Percentiles rank a stretch among this genome's conserved stretches.
Conservation (phyloP, 2,329 filamentous ascomycete species). For the Penicillium hesseltinei region DNA sequence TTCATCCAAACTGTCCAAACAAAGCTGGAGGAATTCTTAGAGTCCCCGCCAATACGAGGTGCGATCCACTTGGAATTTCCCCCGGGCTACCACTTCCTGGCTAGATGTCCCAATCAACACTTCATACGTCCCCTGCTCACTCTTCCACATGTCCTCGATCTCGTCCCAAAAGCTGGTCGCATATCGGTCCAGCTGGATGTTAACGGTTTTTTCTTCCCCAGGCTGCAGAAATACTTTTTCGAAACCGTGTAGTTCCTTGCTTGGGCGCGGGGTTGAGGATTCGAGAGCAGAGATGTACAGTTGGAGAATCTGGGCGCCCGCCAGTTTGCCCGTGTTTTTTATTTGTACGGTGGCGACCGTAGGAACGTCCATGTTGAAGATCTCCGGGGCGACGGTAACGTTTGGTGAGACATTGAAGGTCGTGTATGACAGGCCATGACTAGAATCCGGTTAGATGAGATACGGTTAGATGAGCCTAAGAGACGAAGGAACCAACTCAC, state of each 20-base stretch:
- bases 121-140: constrained; percentile 39
- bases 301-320: constrained; percentile 54
- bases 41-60: constrained; percentile 28
- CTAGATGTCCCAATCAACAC: constrained; percentile 39
- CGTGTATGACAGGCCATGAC: constrained; percentile 74
- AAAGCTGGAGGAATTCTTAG: not conserved
- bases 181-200: constrained; percentile 34
- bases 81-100: constrained; percentile 21
- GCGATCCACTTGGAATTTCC: constrained; percentile 18
- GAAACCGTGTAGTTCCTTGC: constrained; percentile 48
- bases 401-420: constrained; percentile 57
- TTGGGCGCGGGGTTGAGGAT: constrained; percentile 35
- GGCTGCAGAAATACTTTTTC: constrained; percentile 42
- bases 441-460: not conserved
- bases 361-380: constrained; percentile 44
- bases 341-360: constrained; percentile 46
- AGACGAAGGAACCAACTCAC: constrained; percentile 11
- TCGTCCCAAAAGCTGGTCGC: constrained; percentile 46
- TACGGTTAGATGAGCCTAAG: not conserved
- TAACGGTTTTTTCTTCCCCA: constrained; percentile 33
- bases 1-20: not conserved
- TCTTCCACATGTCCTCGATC: constrained; percentile 40
- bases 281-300: constrained; percentile 36
- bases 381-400: constrained; percentile 17
- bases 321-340: constrained; percentile 52